Conservation (phyloP, 139 green algal genomes). For the Gonium pectorale region DNA sequence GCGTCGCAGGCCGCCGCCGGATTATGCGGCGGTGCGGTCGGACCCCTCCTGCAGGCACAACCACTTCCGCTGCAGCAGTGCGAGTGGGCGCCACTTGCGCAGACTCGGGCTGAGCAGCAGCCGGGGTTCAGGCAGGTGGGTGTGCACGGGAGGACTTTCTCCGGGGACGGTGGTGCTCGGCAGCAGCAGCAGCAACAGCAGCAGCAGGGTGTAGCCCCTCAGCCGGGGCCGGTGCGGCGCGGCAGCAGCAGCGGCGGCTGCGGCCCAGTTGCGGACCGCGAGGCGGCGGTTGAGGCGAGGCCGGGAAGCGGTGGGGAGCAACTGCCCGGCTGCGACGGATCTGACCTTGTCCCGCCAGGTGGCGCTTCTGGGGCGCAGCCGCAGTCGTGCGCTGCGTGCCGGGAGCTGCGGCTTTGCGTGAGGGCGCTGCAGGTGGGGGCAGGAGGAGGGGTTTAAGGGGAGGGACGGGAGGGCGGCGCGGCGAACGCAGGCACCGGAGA, state of each 20-base stretch:
- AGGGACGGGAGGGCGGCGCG: neutral
- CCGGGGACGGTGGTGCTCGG: neutral
- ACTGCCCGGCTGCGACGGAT: neutral
- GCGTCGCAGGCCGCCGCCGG: neutral
- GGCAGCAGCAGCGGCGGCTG: too few relatives aligned
- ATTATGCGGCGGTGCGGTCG: neutral
- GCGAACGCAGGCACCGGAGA: neutral
- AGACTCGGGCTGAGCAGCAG: neutral
- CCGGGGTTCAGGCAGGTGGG: neutral
- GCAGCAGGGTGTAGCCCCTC: too few relatives aligned
- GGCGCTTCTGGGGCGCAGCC: neutral
- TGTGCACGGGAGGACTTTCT: neutral
- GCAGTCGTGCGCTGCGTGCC: neutral
- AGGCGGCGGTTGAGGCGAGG: neutral
- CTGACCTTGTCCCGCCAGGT: neutral
- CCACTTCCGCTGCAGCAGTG: neutral
- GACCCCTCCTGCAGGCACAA: neutral
- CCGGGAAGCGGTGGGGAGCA: neutral
- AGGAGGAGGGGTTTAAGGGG: neutral
- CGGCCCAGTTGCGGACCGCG: neutral
- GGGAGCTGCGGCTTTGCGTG: conserved; percentile 20
- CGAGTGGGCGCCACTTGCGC: conserved; percentile 5
- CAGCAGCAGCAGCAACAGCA: neutral
- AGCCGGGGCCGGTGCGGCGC: neutral
- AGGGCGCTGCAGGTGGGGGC: conserved; percentile 3